Evolutionary conservation across 2,329 filamentous ascomycete genomes (phyloP).

Genomic region (Aspergillus pseudotamarii): DNA sequence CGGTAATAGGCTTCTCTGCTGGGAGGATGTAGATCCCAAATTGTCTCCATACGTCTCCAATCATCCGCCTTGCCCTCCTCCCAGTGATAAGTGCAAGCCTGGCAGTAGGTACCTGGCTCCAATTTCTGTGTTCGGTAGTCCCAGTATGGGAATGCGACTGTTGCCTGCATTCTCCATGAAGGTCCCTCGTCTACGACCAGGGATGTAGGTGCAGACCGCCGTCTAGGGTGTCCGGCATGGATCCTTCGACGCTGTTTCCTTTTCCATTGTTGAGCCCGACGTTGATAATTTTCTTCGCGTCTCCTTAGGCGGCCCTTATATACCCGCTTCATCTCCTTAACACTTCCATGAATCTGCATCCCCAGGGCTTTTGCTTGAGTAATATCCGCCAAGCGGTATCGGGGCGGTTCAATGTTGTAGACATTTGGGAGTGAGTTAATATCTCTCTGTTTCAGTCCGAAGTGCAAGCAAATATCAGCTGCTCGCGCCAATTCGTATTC

Average conservation of each 20-base stretch:
- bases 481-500: constrained; percentile 7
- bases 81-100: no score
- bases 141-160: neutral
- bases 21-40: no score
- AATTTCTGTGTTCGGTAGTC: neutral
- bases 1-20: no score
- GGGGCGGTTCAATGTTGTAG: neutral
- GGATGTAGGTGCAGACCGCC: no score
- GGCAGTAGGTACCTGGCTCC: neutral
- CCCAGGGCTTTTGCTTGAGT: constrained; percentile 6
- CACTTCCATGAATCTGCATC: neutral
- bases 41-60: no score
- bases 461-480: neutral
- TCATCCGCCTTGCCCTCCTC: no score
- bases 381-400: neutral
- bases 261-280: neutral
- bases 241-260: neutral
- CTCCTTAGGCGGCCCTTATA: no score
- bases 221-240: neutral
- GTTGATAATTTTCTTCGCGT: no score
- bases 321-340: neutral
- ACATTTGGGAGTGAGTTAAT: constrained; percentile 7
- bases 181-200: no score
- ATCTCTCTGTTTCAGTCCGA: neutral
- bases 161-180: neutral